Evolutionary conservation across 768 basidiomycete species (phyloP).

Genomic region (Hemileccinum impolitum): DNA sequence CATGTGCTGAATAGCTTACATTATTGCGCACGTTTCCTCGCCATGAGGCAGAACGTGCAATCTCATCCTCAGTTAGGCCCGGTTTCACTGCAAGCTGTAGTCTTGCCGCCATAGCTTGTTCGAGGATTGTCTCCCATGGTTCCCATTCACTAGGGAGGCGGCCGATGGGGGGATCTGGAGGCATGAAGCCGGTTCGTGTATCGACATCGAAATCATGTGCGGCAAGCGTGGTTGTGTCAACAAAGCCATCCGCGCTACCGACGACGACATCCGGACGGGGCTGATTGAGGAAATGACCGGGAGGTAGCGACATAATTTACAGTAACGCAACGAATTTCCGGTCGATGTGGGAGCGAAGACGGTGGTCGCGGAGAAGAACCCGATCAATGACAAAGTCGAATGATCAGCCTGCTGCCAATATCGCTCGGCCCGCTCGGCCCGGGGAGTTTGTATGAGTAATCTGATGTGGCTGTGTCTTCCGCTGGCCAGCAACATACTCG

Average conservation of each 20-base stretch:
- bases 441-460: neutral
- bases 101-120: conserved; percentile 42
- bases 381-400: too few species aligned
- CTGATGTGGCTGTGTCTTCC: neutral
- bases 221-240: conserved; percentile 63
- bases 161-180: conserved; percentile 64
- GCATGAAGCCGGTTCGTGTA: conserved; percentile 88
- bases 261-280: conserved; percentile 32
- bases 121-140: conserved; percentile 66
- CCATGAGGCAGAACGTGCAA: conserved; percentile 49
- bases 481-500: too few species aligned
- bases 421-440: too few species aligned
- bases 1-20: conserved; percentile 33
- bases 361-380: too few species aligned
- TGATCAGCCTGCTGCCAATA: too few species aligned
- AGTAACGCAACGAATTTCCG: neutral
- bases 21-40: conserved; percentile 42
- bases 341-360: too few species aligned
- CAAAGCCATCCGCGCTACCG: conserved; percentile 19
- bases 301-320: conserved; percentile 16
- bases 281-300: conserved; percentile 35
- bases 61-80: conserved; percentile 36
- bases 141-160: conserved; percentile 64
- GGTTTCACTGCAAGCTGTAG: conserved; percentile 57
- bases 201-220: conserved; percentile 93